Conservation (phyloP, 257 asterid genomes). For the Leptodermis oblonga region DNA sequence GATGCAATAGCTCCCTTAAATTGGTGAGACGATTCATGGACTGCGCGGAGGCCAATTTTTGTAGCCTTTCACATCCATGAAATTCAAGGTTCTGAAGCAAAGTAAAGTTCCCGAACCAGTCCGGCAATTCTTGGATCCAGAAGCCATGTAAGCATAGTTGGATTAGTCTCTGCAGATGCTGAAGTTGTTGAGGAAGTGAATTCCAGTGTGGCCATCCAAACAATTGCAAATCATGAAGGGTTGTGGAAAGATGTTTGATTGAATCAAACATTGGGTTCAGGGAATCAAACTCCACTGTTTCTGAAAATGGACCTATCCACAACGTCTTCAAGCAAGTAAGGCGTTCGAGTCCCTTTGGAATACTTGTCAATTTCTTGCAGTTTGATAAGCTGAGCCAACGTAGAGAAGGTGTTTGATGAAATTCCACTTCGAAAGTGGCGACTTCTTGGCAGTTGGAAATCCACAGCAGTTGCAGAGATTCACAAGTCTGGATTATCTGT, state of each 20-base stretch:
- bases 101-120: conserved; percentile 18
- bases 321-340: neutral
- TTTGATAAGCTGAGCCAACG: neutral
- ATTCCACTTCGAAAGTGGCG: neutral
- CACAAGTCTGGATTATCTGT: too few relatives aligned
- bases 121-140: conserved; percentile 22
- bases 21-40: too few relatives aligned
- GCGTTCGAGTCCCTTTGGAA: neutral
- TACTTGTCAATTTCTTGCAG: conserved; percentile 15
- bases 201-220: too few relatives aligned
- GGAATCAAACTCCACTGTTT: conserved; percentile 2
- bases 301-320: neutral
- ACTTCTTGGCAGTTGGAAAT: too few relatives aligned
- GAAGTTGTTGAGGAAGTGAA: too few relatives aligned
- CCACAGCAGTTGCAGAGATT: too few relatives aligned
- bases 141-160: conserved; percentile 7
- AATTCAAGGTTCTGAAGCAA: neutral
- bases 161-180: too few relatives aligned
- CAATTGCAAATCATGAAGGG: neutral
- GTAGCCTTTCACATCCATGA: too few relatives aligned
- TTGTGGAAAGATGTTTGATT: neutral
- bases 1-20: neutral
- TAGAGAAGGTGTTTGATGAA: conserved; percentile 8
- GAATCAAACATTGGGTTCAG: neutral
- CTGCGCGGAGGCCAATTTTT: too few relatives aligned